Base-by-base conservation (phyloP, 2,329 filamentous ascomycete species). In the Tolypocladium capitatum region DNA sequence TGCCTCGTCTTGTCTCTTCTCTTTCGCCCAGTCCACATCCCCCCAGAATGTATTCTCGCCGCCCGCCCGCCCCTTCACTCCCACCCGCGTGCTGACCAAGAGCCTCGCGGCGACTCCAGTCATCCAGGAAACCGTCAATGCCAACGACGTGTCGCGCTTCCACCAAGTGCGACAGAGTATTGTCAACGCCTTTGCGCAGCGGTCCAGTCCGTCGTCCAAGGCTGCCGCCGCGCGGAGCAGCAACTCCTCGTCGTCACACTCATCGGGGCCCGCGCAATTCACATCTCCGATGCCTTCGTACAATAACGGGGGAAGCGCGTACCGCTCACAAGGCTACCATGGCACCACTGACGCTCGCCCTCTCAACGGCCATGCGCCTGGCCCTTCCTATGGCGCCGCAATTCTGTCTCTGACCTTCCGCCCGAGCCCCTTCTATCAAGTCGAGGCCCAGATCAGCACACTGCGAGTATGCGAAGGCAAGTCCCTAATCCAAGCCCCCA, bases 391-490 rank as follows among this genome's bases (percentile, higher is more conserved):
- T 40, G 49, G 49, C 31, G 48, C 52, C 10, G 45, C 49, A 30
- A 51, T 44, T 27, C 48, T 46, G 36, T 33, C 45, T 11, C 47
- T 66, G 20, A 49, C 52, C 11, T 75, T 73, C 68, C 91, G 86
- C 58, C 64, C 80, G 4, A 95, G 88, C 58, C 91, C 92, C 0
- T 98, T 96, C 64, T 96, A 91, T 60, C 77, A 78, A 11, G 72
- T 91, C 31, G 62, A 81, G 42, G 71, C 79, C 47, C 74, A 79
- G 28, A 65, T 96, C 6, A 79, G 86, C 5, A 68, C 73, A 8
- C 69, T 83, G 18, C 74, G 79, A 38, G 75, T 80, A 48, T 86
- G 89, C 53, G 86, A 91, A 63, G 76, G 90, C 90, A 73, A 60
- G 78, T 63, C 48, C n/a, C n/a, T 40, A 9, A 27, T 13, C 13